These are phyloP conservation scores for Ophiostoma perfectum DNA, from an alignment of 2,329 filamentous ascomycete genomes.

Conservation along the genomic window DNA sequence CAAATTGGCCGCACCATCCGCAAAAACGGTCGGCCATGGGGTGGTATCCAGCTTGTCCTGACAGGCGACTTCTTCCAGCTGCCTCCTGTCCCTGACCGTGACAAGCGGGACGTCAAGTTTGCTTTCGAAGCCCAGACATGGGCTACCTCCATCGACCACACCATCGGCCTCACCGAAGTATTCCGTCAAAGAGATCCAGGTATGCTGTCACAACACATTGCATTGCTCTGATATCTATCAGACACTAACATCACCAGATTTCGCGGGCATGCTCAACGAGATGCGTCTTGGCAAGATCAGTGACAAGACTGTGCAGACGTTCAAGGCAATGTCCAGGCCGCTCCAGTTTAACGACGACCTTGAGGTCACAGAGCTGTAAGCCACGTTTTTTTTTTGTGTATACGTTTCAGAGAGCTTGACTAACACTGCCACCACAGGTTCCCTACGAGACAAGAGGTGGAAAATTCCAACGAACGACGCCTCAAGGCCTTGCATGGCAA, in stretches of 20 bases:
- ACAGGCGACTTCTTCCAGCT: conserved; percentile 98
- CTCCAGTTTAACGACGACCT: conserved; percentile 68
- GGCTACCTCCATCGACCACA: conserved; percentile 89
- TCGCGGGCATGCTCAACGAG: conserved; percentile 94
- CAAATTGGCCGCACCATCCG: conserved; percentile 77
- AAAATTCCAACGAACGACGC: conserved; percentile 71
- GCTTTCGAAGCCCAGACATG: conserved; percentile 90
- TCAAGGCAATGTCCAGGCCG: conserved; percentile 66
- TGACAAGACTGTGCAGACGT: conserved; percentile 68
- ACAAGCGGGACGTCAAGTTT: conserved; percentile 69
- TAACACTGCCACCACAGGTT: conserved; percentile 42
- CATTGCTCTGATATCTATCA: neutral
- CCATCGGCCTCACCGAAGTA: conserved; percentile 88
- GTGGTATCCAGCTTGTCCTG: conserved; percentile 90
- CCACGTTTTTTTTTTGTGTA: too few relatives aligned
- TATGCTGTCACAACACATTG: conserved; percentile 34
- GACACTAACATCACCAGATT: conserved; percentile 46
- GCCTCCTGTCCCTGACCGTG: conserved; percentile 80
- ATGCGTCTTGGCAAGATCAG: conserved; percentile 86
- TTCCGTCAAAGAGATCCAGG: conserved; percentile 84
- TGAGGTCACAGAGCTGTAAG: conserved; percentile 71
- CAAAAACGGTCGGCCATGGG: conserved; percentile 89
- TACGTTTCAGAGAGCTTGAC: too few relatives aligned
- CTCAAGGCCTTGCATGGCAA: conserved; percentile 68
- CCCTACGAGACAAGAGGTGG: conserved; percentile 84